Evolutionary conservation across 345 rosid genomes (phyloP), one percentile per base, ranked within the genome.

Genomic region (Eucalyptus guilfoylei): DNA sequence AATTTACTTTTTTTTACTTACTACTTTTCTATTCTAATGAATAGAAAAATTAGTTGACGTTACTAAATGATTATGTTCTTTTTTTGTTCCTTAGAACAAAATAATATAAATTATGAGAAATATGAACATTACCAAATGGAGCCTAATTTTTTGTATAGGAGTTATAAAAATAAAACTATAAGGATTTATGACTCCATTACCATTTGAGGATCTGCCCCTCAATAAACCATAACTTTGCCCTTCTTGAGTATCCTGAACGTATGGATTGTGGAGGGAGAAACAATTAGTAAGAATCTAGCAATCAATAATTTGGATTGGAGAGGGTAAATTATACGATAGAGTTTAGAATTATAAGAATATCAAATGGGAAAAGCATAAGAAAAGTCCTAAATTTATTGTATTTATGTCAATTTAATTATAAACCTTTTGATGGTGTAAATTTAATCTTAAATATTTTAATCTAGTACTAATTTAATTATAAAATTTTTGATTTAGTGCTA

Each of bases 381-480:
- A 52, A 52, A 21, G 11, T 52, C 58, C 0, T 52, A 4, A 52
- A 1, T 52, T 52, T 52, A 21, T 52, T 52, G 0, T 52, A 52
- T 21, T 52, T 52, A 52, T 52, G 26, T 52, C 23, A 19, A 52
- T 52, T 52, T 52, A 21, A 52, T 21, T 1, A 52, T 52, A 52
- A 52, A 21, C 0, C 0, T 52, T 21, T 52, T 52, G 58, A 52
- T 52, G 11, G 21, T 52, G 0, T 21, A 52, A 52, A 21, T 52
- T 52, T 52, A 52, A 2, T 52, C 0, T 19, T 52, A 52, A 52
- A 21, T 52, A 0, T 21, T 52, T 52, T 21, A 21, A 52, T 2
- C 2, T 52, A 52, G 2, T 52, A 52, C 26, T 19, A 21, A 8
- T 21, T 52, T 21, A 4, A 52, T 52, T 52, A 52, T 52, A 52